Evolutionary conservation across 805 yeast genomes (phyloP), one percentile per base, ranked within the genome.

Genomic region (Metschnikowia rubicola): DNA sequence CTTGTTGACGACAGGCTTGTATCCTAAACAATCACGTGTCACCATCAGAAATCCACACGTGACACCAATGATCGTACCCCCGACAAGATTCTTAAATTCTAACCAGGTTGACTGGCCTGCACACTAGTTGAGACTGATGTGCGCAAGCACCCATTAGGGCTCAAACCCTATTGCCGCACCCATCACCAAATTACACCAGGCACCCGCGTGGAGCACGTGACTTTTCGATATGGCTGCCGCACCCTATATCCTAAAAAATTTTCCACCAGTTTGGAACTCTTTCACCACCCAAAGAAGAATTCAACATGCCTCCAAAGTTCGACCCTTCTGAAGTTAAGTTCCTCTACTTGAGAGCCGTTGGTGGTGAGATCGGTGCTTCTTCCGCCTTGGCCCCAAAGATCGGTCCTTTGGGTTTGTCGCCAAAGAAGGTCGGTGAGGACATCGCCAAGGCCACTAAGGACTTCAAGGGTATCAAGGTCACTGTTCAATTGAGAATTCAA

Each of bases 381-480:
- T 88, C 99, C 63, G 97, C 99, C 63, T 87, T 94, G 71, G 99
- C 99, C 67, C 99, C 99, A 75, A 94, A 94, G 92, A 94, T 94
- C 73, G 99, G 99, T 88, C 99, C 99, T 67, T 88, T 94, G 74
- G 99, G 99, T 90, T 83, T 94, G 68, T 90, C 97, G 58, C 97
- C 99, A 82, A 94, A 92, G 96, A 92, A 94, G 86, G 97, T 94
- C 73, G 99, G 99, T 91, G 99, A 94, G 80, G 99, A 94, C 75
- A 94, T 94, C 70, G 99, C 99, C 75, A 94, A 94, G 86, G 99
- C 99, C 75, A 92, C 99, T 81, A 86, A 88, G 81, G 83, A 86
- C 73, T 92, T 84, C 95, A 94, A 94, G 82, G 99, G 99, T 84
- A 92, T 94, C 71, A 88, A 92, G 79, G 98, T 94, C 71, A 94